A percentile compares a stretch with the other conserved stretches of the same genome.
Evolutionary conservation across 768 basidiomycete genomes (phyloP).

Genomic region (Pleurotus pulmonarius): DNA sequence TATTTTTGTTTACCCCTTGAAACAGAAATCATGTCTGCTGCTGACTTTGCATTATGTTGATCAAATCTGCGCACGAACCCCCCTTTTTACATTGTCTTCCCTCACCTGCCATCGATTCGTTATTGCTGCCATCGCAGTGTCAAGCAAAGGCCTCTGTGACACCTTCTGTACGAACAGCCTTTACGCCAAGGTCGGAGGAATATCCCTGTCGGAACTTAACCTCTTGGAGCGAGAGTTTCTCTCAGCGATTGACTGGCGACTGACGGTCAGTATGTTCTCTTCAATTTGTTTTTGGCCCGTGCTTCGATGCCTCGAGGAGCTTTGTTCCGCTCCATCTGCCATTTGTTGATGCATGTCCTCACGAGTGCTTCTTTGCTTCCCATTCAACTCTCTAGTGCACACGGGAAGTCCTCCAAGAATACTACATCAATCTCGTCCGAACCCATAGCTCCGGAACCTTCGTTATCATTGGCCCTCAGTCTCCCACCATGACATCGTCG

Average conservation of each 20-base stretch:
- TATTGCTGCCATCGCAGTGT: conserved; percentile 88
- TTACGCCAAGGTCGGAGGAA: conserved; percentile 96
- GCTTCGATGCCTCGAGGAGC: background rate
- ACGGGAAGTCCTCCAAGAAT: conserved; percentile 85
- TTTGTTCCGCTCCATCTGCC: conserved; percentile 12
- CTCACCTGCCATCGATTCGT: conserved; percentile 98
- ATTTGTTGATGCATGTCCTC: conserved; percentile 10
- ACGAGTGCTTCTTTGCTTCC: conserved; percentile 22
- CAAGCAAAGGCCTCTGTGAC: conserved; percentile 94
- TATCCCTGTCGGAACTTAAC: conserved; percentile 88
- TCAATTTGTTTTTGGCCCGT: background rate
- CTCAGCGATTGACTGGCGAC: conserved; percentile 86
- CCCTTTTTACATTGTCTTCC: conserved; percentile 89
- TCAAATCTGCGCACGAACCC: conserved; percentile 84
- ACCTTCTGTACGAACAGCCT: conserved; percentile 92
- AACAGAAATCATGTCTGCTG: conserved; percentile 73
- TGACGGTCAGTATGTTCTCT: conserved; percentile 70
- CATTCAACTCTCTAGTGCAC: conserved; percentile 64
- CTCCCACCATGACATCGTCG: conserved; percentile 33
- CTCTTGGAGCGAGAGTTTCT: conserved; percentile 94
- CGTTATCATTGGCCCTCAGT: conserved; percentile 43
- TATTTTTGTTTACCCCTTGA: background rate
- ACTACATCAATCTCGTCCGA: conserved; percentile 90
- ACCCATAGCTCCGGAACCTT: conserved; percentile 69
- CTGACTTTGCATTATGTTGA: conserved; percentile 89